Conservation (phyloP, 2,329 filamentous ascomycete genomes). For the Epichloe typhina region DNA sequence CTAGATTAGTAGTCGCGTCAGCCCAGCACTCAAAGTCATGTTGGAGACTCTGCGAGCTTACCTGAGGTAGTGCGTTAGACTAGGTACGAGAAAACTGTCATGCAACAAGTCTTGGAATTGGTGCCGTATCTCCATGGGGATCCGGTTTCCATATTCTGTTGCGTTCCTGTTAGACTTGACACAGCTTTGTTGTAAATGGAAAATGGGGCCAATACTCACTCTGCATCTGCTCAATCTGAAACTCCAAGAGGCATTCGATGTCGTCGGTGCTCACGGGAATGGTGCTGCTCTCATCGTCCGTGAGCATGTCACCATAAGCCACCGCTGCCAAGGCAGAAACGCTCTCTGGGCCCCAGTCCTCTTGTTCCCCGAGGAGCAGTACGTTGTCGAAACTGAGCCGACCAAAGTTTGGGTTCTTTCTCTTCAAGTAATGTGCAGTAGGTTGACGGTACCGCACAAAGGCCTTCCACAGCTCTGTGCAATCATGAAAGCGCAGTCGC, state of each 20-base stretch:
- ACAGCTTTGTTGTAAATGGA: background rate
- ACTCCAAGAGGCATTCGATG: conserved; percentile 68
- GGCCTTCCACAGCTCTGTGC: conserved; percentile 64
- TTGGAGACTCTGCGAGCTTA: conserved; percentile 16
- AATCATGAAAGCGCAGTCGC: conserved; percentile 66
- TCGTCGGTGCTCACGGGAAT: conserved; percentile 60
- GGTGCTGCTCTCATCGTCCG: conserved; percentile 25
- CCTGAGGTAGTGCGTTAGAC: conserved; percentile 63
- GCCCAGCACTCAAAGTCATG: background rate
- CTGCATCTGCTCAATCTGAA: conserved; percentile 80
- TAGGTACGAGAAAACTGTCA: conserved; percentile 55
- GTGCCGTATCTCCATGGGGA: conserved; percentile 60
- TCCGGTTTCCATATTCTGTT: conserved; percentile 59
- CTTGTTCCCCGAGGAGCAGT: conserved; percentile 33
- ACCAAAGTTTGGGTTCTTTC: conserved; percentile 46
- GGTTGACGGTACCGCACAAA: conserved; percentile 72
- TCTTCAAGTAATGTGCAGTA: conserved; percentile 52
- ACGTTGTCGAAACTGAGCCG: conserved; percentile 45
- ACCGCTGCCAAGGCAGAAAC: conserved; percentile 33
- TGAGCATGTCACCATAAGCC: conserved; percentile 39
- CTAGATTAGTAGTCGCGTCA: conserved; percentile 24
- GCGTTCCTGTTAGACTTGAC: background rate
- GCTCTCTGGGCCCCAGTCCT: conserved; percentile 34
- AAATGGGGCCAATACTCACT: conserved; percentile 32
- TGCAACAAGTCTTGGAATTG: conserved; percentile 57